Evolutionary conservation across 352 stramenopile genomes (phyloP), one percentile per base, ranked within the genome.

Genomic region (Pythium oligandrum): DNA sequence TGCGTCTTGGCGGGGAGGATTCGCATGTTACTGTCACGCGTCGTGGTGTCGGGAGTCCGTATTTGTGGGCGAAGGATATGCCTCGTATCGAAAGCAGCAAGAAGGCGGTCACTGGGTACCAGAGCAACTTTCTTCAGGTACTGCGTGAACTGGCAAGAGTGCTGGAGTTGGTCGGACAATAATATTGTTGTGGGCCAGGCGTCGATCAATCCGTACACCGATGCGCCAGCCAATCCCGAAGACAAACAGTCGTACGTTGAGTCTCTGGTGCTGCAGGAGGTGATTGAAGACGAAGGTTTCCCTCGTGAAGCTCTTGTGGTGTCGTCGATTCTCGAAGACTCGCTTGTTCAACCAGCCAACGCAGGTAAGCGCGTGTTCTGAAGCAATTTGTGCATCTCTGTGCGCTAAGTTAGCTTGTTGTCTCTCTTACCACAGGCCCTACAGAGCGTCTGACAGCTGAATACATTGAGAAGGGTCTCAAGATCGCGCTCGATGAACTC

Each of bases 161-260:
- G 40, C 12, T 40, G 32, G 6, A 44, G 9, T 49, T 48, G 17
- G 8, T 7, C 9, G 44, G 8, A 10, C 44, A 48, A 26, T 30
- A 10, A 48, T 45, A 12, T 42, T 8, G 7, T 2, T 35, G 7
- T 51, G 31, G 53, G 11, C 26, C 42, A 90, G 66, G 52, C 69
- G 36, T 58, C 67, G 1, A 62, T 88, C 37, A 86, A 88, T 46
- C 77, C 77, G 48, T 71, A 66, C 36, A 34, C 71, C 40, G 51
- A 66, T 12, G 32, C 52, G 8, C 47, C 49, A 4, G 31, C 33
- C 8, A 56, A 63, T 30, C 36, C 46, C 10, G 59, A 66, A 4
- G 63, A 57, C 0, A 90, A 90, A 48, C 77, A 90, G 40, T 51
- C 63, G n/a, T 88, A 82, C 54, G 70, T 86, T 3, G 79, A 90